A percentile compares a stretch with the other conserved stretches of the same genome.
These are phyloP conservation scores for Paratinospora sagittata DNA, from an alignment of 164 flowering plant species.

Conservation along the genomic window DNA sequence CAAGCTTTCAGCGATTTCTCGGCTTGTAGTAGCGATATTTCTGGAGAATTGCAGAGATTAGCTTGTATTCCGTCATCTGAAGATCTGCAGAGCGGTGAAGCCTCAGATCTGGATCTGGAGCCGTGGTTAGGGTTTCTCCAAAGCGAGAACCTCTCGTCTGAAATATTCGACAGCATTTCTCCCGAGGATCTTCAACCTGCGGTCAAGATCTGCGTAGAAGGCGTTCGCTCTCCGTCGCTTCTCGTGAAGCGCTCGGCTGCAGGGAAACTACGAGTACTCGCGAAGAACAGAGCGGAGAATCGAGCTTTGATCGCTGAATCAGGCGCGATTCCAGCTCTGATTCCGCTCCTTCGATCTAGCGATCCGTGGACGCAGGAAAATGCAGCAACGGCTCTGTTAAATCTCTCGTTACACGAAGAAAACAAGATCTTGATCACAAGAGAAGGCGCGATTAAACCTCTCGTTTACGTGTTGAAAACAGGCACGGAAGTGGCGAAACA, in stretches of 20 bases:
- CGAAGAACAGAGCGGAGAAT: conserved; percentile 82
- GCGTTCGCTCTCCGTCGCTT: conserved; percentile 48
- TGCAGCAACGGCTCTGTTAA: conserved; percentile 81
- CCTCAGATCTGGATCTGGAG: conserved; percentile 23
- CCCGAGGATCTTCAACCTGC: conserved; percentile 81
- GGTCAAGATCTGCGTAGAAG: conserved; percentile 60
- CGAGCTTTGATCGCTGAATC: conserved; percentile 79
- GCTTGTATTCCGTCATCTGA: conserved; percentile 49
- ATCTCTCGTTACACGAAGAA: conserved; percentile 65
- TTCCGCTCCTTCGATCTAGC: conserved; percentile 58
- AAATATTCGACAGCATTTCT: conserved; percentile 64
- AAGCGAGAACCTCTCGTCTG: conserved; percentile 62
- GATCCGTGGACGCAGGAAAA: conserved; percentile 94
- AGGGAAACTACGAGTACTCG: conserved; percentile 66
- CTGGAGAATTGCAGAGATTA: conserved; percentile 80
- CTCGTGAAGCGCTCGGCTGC: conserved; percentile 69
- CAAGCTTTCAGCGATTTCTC: conserved; percentile 74
- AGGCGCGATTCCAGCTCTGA: conserved; percentile 70
- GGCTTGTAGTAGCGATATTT: conserved; percentile 80
- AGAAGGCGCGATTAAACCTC: conserved; percentile 64
- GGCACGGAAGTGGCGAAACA: conserved; percentile 90
- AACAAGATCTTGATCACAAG: conserved; percentile 46
- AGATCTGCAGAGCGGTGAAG: background rate
- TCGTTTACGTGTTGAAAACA: conserved; percentile 74
- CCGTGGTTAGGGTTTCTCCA: conserved; percentile 56